Evolutionary conservation across 129 eudicot species (phyloP), one percentile per base, ranked within the genome.

Genomic region (Flaveria trinervia): DNA sequence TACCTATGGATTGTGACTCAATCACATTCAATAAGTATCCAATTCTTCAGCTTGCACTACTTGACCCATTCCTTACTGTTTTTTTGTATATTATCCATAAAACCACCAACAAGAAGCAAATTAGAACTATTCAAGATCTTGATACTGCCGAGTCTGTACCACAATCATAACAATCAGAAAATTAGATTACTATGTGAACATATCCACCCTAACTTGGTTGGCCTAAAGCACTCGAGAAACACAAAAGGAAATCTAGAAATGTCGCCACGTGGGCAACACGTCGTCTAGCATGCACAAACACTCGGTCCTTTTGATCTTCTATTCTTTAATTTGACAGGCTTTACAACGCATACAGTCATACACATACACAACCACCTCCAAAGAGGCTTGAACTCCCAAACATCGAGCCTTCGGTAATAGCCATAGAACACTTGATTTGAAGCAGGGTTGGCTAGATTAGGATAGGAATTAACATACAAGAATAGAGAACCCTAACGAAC

Each of bases 1-100:
- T 61, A 46, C 62, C 72, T 60, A 26, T 75, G 44, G 46, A 69
- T 14, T 11, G 69, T 56, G 70, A 77, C n/a, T 25, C 76, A 1
- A 59, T 75, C 69, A 69, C 76, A 68, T 77, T 67, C 46, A 77
- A 68, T 56, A 49, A 20, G 28, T 77, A 50, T 77, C 67, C 54
- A 25, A 52, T 76, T 55, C 75, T 68, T 68, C 70, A 11, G 75
- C 81, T 68, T 25, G 75, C 75, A 77, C 14, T 44, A 78, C 44
- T 55, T 9, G 12, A 45, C 13, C 59, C 36, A 8, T 62, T 48
- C 52, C 25, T 67, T 66, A 76, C 41, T 77, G 75, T 55, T 67
- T 64, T 75, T 74, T 41, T 39, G 57, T 51, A 56, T 33, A 18
- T 22, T 56, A 74, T 61, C 61, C 72, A 46, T 51, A 69, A 69